Conservation (phyloP, 2,329 filamentous ascomycete species). For the Sclerotiophoma versabilis region DNA sequence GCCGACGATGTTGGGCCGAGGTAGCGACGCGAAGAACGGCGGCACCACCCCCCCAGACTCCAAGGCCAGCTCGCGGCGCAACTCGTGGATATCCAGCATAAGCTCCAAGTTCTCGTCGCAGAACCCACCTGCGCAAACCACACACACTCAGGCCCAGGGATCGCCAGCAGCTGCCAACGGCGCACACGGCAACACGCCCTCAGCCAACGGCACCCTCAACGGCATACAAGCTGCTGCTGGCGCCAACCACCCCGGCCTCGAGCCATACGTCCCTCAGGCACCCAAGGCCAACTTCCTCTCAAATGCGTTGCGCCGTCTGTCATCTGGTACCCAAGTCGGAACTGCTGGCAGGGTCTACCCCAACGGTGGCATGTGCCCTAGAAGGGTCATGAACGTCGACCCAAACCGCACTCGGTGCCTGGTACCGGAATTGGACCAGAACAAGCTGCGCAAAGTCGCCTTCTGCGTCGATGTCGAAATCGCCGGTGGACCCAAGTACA, state of each 20-base stretch:
- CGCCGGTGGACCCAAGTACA: constrained; percentile 81
- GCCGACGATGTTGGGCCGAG: constrained; percentile 53
- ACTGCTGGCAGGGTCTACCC: constrained; percentile 61
- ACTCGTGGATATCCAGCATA: constrained; percentile 92
- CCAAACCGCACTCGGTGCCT: constrained; percentile 78
- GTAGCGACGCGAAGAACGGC: constrained; percentile 48
- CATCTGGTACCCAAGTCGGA: constrained; percentile 61
- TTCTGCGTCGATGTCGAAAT: constrained; percentile 99
- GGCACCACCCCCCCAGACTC: constrained; percentile 39
- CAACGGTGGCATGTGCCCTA: constrained; percentile 76
- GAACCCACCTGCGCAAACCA: constrained; percentile 47
- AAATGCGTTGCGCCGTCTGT: constrained; percentile 81
- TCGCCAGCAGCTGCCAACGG: constrained; percentile 50
- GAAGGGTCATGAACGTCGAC: constrained; percentile 85
- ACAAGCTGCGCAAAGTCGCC: constrained; percentile 84
- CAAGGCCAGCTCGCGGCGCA: constrained; percentile 58
- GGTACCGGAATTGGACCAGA: constrained; percentile 78
- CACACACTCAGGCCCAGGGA: constrained; percentile 43
- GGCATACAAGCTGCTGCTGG: constrained; percentile 44
- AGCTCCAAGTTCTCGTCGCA: constrained; percentile 86
- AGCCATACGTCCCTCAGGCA: constrained; percentile 76
- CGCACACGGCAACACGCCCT: constrained; percentile 61
- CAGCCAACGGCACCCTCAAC: constrained; percentile 49
- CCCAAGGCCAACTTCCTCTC: constrained; percentile 81
- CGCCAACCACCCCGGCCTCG: constrained; percentile 42